Percentiles rank a stretch among this genome's conserved stretches.
These are phyloP conservation scores for Boletellus ananiceps DNA, from an alignment of 768 basidiomycete species.

Conservation along the genomic window DNA sequence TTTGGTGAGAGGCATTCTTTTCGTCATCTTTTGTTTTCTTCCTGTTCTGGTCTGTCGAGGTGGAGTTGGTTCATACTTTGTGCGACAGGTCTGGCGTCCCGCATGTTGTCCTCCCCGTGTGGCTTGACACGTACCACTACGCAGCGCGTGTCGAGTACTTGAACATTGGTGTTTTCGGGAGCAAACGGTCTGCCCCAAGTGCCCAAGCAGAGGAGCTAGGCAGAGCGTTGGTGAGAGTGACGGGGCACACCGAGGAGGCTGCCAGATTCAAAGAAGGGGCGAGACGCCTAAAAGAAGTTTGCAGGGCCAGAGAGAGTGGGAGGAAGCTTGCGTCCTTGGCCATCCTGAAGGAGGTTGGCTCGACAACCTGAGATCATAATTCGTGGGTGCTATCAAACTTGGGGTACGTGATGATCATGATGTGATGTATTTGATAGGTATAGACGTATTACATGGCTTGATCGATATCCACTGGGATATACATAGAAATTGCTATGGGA, in stretches of 20 bases:
- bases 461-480: slow-evolving; percentile 19
- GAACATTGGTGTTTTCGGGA: slow-evolving; percentile 7
- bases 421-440: no score
- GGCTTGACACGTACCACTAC: slow-evolving; percentile 11
- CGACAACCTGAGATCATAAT: neutral
- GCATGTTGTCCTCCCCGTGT: slow-evolving; percentile 9
- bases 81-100: slow-evolving; percentile 9
- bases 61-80: no score
- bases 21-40: no score
- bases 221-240: slow-evolving; percentile 2
- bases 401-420: no score
- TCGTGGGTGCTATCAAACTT: no score
- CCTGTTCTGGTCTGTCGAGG: neutral
- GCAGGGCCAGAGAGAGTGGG: slow-evolving; percentile 3
- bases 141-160: neutral
- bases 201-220: slow-evolving; percentile 3
- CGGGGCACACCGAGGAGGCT: slow-evolving; percentile 4
- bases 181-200: neutral
- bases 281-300: neutral
- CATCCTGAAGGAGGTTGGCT: neutral
- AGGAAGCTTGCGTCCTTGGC: neutral
- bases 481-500: neutral
- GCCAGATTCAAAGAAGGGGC: neutral
- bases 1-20: neutral
- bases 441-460: neutral